Base-by-base conservation (phyloP, 2,329 filamentous ascomycete genomes). In the Westerdykella ornata region DNA sequence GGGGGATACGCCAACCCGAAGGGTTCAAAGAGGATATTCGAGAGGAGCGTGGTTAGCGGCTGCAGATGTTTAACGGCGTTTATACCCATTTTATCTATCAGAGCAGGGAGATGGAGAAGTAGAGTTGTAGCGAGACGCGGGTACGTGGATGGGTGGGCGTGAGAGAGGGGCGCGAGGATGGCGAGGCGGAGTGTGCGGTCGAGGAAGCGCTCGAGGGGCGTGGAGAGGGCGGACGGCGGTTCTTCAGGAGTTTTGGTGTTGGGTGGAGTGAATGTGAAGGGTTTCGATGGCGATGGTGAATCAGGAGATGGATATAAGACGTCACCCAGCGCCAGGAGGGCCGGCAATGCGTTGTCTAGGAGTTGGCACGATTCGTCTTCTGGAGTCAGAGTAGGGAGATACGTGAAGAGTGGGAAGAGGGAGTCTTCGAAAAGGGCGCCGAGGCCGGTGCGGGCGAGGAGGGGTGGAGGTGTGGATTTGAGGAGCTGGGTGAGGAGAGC, bases 301-400 rank as follows among this genome's bases (percentile, higher is more conserved):
- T 26, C 15, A 7, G 43, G 15, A 8, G 29, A 12, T 3, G 64
- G 56, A 65, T 70, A 65, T 45, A 68, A 47, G 54, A 75, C 65
- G 35, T 67, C 53, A 6, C 71, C 61, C 5, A 95, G 72, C 0
- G 68, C 67, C 14, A 84, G 66, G 3, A 94, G 70, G 2, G 81
- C 80, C 6, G 75, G 71, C 49, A 88, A 94, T 0, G 84, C 80
- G 5, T 74, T 71, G 5, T 63, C 57, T 1, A 95, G 73, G 3
- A 96, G 68, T 1, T 59, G 55, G 2, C 84, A 57, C 3, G 85
- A 85, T 42, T 92, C 84, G 0, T 73, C 60, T 54, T 86, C 83
- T 0, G 85, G 80, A 0, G 87, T 95, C 32, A 94, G 69, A 11
- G 75, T 79, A 0, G 90, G 89, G 5, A 95, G 72, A 53, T 81